These are phyloP conservation scores for Bryoglossum gracile DNA, from an alignment of 495 filamentous ascomycete species.

Conservation along the genomic window DNA sequence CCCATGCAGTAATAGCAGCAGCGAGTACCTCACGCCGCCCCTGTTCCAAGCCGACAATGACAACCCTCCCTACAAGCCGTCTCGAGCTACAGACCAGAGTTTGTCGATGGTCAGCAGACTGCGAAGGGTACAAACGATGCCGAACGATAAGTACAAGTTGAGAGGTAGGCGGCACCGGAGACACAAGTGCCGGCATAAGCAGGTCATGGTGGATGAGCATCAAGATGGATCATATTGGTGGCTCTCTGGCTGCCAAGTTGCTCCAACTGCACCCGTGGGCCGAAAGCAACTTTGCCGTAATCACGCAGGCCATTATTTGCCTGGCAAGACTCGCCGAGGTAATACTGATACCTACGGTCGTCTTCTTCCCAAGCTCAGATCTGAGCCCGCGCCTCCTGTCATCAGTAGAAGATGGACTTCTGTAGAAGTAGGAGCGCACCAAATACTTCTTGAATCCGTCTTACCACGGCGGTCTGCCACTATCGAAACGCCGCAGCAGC, in stretches of 20 bases:
- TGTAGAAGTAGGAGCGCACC: constrained; percentile 13
- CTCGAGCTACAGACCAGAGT: not conserved
- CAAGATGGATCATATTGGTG: constrained; percentile 4
- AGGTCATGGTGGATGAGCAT: not conserved
- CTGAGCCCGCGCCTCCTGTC: not conserved
- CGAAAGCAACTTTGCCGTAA: constrained; percentile 3
- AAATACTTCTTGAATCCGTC: not conserved
- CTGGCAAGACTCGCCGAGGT: not conserved
- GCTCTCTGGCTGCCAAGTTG: constrained; percentile 3
- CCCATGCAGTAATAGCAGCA: constrained; percentile 5
- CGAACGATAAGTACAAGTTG: not conserved
- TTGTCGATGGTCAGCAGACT: constrained; percentile 13
- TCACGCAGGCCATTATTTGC: not conserved
- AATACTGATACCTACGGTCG: constrained; percentile 2
- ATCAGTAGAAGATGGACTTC: constrained; percentile 21
- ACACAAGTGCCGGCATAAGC: constrained; percentile 1
- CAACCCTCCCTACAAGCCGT: constrained; percentile 15
- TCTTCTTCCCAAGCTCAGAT: not conserved
- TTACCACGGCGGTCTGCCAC: not conserved
- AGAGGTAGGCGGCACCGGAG: not conserved
- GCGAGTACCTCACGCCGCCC: constrained; percentile 5
- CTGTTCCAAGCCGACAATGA: not conserved
- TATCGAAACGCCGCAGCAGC: not conserved
- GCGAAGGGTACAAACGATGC: constrained; percentile 8
- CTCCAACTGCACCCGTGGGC: constrained; percentile 5